These are phyloP conservation scores for Arachnomyces sp. DNA, from an alignment of 2,329 filamentous ascomycete species.

Conservation along the genomic window DNA sequence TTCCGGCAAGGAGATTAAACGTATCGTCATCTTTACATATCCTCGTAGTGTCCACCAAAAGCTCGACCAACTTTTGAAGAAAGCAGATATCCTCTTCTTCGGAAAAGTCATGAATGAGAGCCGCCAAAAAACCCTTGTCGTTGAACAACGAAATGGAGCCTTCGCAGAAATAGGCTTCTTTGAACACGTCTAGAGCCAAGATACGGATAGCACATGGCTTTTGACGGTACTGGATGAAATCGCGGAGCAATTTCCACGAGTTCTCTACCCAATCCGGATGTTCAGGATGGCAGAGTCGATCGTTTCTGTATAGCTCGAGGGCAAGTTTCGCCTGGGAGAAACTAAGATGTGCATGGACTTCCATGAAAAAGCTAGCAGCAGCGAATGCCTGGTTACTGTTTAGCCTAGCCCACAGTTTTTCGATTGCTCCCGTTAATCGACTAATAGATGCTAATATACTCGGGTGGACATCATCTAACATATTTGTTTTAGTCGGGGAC, in stretches of 20 bases:
- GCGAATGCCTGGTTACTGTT: conserved; percentile 28
- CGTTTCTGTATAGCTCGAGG: conserved; percentile 26
- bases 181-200: conserved; percentile 30
- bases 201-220: conserved; percentile 34
- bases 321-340: conserved; percentile 33
- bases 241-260: conserved; percentile 27
- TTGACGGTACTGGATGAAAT: conserved; percentile 30
- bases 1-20: conserved; percentile 27
- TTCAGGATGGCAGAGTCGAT: conserved; percentile 28
- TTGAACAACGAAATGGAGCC: conserved; percentile 25
- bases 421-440: conserved; percentile 30
- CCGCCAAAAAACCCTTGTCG: conserved; percentile 24
- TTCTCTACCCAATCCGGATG: conserved; percentile 26
- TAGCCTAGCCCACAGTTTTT: conserved; percentile 31
- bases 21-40: conserved; percentile 21
- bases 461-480: conserved; percentile 28
- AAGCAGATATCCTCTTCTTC: conserved; percentile 32
- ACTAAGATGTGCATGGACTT: conserved; percentile 28
- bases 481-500: conserved; percentile 19
- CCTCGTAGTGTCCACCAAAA: conserved; percentile 28
- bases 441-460: conserved; percentile 31
- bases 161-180: conserved; percentile 29
- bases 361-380: conserved; percentile 28
- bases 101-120: conserved; percentile 27
- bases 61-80: conserved; percentile 32